Percentiles rank a stretch among this genome's conserved stretches.
Evolutionary conservation across 2,329 filamentous ascomycete genomes (phyloP).

Genomic region (Hymenoscyphus linearis): DNA sequence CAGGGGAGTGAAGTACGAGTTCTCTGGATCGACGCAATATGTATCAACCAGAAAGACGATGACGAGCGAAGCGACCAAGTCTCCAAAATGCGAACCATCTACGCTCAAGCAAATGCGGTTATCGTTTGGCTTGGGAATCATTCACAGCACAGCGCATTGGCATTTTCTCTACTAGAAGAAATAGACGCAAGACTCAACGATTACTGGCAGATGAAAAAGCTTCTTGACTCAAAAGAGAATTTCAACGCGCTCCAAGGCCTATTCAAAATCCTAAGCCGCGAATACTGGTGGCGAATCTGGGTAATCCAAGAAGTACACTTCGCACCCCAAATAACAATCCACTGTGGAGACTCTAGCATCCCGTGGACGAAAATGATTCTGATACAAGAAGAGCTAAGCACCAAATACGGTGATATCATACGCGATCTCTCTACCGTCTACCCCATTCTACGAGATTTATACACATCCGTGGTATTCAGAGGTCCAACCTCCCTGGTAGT

Average conservation of each 20-base stretch:
- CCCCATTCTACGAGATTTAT: background rate
- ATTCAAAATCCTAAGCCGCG: background rate
- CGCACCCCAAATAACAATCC: background rate
- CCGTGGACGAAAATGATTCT: background rate
- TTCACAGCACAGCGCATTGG: background rate
- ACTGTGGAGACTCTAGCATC: background rate
- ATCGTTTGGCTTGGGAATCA: conserved; percentile 6
- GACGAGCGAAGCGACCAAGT: conserved; percentile 26
- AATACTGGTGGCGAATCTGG: conserved; percentile 4
- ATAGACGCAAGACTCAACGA: background rate
- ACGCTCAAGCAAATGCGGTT: conserved; percentile 6
- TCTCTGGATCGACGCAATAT: conserved; percentile 14
- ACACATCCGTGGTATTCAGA: background rate
- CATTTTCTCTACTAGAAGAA: background rate
- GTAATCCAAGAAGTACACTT: conserved; percentile 5
- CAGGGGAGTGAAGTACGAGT: background rate
- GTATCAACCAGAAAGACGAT: conserved; percentile 36
- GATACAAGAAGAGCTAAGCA: background rate
- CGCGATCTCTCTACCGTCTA: background rate
- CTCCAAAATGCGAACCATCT: conserved; percentile 13
- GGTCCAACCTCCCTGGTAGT: background rate
- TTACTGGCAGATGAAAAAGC: fast-evolving
- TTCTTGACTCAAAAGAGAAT: background rate
- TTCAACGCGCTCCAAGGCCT: background rate
- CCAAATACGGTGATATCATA: background rate